Base-by-base conservation (phyloP, 208 protist species). In the Trypanosoma mega region DNA sequence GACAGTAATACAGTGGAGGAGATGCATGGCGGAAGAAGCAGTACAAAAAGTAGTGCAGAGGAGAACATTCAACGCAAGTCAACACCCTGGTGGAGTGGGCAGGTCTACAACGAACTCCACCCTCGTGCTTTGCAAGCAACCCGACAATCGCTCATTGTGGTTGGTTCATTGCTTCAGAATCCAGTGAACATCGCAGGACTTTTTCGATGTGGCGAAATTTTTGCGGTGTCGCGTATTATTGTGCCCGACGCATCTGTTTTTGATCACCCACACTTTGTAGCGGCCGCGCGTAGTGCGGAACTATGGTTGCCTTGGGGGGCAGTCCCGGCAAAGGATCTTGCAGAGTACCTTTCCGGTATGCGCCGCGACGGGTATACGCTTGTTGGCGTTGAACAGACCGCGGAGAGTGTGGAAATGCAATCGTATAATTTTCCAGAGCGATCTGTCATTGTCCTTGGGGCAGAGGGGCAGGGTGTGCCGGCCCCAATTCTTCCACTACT, bases 351-450 rank as follows among this genome's bases (percentile, higher is more conserved):
- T 5, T 36, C 26, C 7, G 58, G 66, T 12, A 70, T 88, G 77
- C 81, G 82, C 16, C 60, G 60, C 24, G 65, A 81, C 7, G 90
- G 90, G n/a, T 97, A 96, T 76, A 74, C 76, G 0, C 74, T 97
- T 29, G 65, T 94, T 20, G 93, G 88, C 43, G 78, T 97, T 45
- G 93, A 97, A 74, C 93, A 97, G 72, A 96, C 93, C 4, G 68
- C 83, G 6, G 63, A 58, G 31, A 95, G 87, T 41, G 80, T 94
- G 14, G 80, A 78, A 5, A 90, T 97, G 29, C 74, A 65, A 26
- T 41, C 53, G 14, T 96, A 83, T 53, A 7, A 39, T 9, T 97
- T 96, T 57, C 85, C 87, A 0, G 54, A 84, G 61, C 70, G 73
- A 21, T 72, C 61, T 24, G 87, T 78, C 52, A 79, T 96, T 33